phyloP scores from a whole-genome alignment of 257 asterid genomes.

The Solanum gracilifrons region DNA sequence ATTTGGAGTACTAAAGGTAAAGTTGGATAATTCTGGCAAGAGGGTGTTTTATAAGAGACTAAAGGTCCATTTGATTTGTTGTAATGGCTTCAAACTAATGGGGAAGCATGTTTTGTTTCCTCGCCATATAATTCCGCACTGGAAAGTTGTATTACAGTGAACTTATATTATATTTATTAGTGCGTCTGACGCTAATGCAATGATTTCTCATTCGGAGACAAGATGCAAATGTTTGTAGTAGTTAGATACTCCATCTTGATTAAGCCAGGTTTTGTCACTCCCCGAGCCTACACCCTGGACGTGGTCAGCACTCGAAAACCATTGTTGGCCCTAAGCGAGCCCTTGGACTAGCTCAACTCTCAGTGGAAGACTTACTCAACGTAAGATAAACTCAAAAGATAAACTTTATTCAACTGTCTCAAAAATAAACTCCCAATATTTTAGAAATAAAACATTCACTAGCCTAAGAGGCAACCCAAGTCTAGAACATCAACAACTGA shows the following conservation, averaged over 20 bases:
- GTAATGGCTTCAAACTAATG: constrained; percentile 57
- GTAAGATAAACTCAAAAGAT: too few relatives aligned
- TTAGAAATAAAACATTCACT: too few relatives aligned
- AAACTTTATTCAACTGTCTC: too few relatives aligned
- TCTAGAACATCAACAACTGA: too few relatives aligned
- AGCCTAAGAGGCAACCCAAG: too few relatives aligned
- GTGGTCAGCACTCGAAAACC: too few relatives aligned
- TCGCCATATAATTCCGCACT: constrained; percentile 2
- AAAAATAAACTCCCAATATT: too few relatives aligned
- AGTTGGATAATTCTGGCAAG: background rate
- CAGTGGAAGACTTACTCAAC: too few relatives aligned
- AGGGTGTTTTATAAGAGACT: background rate
- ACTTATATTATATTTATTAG: background rate
- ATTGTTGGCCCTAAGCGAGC: too few relatives aligned
- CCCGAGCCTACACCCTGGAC: too few relatives aligned
- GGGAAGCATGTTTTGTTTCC: constrained; percentile 44
- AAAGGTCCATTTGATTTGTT: background rate
- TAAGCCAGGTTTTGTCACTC: background rate
- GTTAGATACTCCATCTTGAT: background rate
- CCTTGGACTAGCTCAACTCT: too few relatives aligned
- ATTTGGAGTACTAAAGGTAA: background rate
- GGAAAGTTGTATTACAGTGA: background rate
- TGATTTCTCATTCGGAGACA: background rate
- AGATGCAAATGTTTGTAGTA: background rate
- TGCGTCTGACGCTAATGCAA: background rate